Conservation (phyloP, 441 rosid genomes). For the Geranium incanum region DNA sequence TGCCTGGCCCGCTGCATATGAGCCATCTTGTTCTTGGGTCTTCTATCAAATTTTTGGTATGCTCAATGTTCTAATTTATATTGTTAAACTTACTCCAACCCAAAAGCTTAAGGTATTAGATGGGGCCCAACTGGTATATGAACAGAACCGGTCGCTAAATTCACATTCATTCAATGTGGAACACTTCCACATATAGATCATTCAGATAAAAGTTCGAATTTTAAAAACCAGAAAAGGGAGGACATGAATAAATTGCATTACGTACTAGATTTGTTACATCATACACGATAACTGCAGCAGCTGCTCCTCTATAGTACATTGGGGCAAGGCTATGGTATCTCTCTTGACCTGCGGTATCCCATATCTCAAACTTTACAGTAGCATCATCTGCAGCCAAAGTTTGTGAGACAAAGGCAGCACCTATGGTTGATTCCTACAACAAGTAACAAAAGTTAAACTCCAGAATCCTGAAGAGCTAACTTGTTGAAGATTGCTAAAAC, state of each 20-base stretch:
- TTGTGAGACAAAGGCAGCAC: conserved; percentile 96
- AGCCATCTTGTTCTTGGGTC: background rate
- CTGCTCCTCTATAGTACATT: conserved; percentile 97
- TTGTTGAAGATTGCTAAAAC: background rate
- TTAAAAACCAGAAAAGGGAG: background rate
- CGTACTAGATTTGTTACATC: conserved; percentile 80
- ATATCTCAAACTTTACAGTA: conserved; percentile 91
- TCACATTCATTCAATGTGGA: too few species aligned
- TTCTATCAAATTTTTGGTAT: background rate
- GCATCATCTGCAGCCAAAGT: conserved; percentile 88
- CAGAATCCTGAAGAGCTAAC: background rate
- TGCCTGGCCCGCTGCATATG: too few species aligned
- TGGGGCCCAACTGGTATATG: too few species aligned
- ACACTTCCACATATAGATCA: background rate
- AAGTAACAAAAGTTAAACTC: conserved; percentile 5
- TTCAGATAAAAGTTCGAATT: background rate
- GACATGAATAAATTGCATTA: background rate
- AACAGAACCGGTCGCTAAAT: too few species aligned
- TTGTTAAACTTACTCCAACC: too few species aligned
- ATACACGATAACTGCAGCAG: conserved; percentile 81
- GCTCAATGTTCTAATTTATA: background rate
- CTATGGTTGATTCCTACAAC: conserved; percentile 88
- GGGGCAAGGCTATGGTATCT: conserved; percentile 98
- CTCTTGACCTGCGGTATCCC: conserved; percentile 99
- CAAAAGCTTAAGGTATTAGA: too few species aligned